Percentiles rank a stretch among this genome's conserved stretches.
phyloP scores from a whole-genome alignment of 2,329 filamentous ascomycete species.

The Cladosporium sp. region DNA sequence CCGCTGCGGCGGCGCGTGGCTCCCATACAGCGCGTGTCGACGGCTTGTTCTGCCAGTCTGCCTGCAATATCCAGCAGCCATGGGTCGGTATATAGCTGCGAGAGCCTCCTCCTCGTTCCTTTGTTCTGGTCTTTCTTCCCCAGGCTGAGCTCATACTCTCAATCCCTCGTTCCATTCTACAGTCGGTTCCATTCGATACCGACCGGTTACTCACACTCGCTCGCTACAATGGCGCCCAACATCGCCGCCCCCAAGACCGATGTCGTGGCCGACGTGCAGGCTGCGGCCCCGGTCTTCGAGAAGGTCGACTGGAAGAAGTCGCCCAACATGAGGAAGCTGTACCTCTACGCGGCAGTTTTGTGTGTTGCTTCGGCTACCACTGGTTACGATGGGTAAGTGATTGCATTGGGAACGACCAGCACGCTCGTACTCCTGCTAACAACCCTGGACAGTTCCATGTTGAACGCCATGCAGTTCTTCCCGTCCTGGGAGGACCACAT shows the following conservation, averaged over 20 bases:
- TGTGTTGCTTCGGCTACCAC: slow-evolving; percentile 29
- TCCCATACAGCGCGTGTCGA: slow-evolving; percentile 12
- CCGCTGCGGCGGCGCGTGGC: slow-evolving; percentile 4
- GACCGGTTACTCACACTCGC: slow-evolving; percentile 13
- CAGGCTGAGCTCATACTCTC: slow-evolving; percentile 18
- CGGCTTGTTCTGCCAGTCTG: slow-evolving; percentile 10
- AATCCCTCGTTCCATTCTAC: slow-evolving; percentile 16
- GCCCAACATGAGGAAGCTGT: slow-evolving; percentile 25
- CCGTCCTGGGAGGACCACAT: slow-evolving; percentile 31
- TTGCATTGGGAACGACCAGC: background rate
- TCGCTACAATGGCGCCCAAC: slow-evolving; percentile 21
- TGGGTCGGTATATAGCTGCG: slow-evolving; percentile 14
- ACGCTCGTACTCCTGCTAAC: background rate
- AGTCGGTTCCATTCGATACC: background rate
- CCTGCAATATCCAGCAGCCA: background rate
- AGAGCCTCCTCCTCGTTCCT: slow-evolving; percentile 6
- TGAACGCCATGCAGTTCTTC: slow-evolving; percentile 29
- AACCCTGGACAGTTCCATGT: slow-evolving; percentile 15
- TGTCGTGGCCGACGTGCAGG: slow-evolving; percentile 21
- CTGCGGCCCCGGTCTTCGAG: slow-evolving; percentile 17
- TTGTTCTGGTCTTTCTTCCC: slow-evolving; percentile 7
- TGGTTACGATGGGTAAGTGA: slow-evolving; percentile 34
- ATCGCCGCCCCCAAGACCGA: slow-evolving; percentile 20
- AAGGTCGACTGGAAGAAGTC: slow-evolving; percentile 25
- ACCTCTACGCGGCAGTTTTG: slow-evolving; percentile 25